A percentile compares a stretch with the other conserved stretches of the same genome.
These are phyloP conservation scores for Babesia ovata DNA, from an alignment of 169 alveolate species.

Conservation along the genomic window DNA sequence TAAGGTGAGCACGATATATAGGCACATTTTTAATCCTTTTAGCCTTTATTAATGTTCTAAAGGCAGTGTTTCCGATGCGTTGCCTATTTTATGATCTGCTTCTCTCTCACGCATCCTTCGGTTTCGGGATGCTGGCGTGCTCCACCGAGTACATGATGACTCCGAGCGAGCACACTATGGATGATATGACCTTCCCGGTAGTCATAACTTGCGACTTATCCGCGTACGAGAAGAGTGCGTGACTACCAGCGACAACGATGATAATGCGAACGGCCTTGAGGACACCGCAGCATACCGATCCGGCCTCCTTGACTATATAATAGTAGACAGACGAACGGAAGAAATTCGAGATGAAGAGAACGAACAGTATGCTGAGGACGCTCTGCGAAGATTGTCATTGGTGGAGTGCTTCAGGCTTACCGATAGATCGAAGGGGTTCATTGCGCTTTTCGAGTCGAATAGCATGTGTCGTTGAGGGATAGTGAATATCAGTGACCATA, in stretches of 20 bases:
- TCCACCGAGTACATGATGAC: conserved; percentile 65
- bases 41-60: too few species aligned
- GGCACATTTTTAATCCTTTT: too few species aligned
- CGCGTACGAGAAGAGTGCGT: conserved; percentile 40
- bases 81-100: background rate
- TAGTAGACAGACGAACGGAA: conserved; percentile 66
- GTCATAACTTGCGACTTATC: conserved; percentile 59
- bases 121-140: conserved; percentile 10
- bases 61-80: too few species aligned
- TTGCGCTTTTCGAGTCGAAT: conserved; percentile 22
- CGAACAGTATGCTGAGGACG: conserved; percentile 31
- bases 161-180: conserved; percentile 58
- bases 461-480: conserved; percentile 54
- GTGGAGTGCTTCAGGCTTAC: conserved; percentile 6
- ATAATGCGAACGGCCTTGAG: conserved; percentile 66
- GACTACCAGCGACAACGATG: conserved; percentile 53
- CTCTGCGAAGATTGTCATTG: conserved; percentile 5
- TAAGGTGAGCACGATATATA: too few species aligned
- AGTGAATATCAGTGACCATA: conserved; percentile 63
- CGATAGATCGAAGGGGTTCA: conserved; percentile 62
- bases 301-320: conserved; percentile 61
- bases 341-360: conserved; percentile 62
- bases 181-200: conserved; percentile 40
- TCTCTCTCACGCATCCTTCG: conserved; percentile 9
- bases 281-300: conserved; percentile 66